These are phyloP conservation scores for Plectosphaerella cucumerina DNA, from an alignment of 2,329 filamentous ascomycete genomes.

Conservation along the genomic window DNA sequence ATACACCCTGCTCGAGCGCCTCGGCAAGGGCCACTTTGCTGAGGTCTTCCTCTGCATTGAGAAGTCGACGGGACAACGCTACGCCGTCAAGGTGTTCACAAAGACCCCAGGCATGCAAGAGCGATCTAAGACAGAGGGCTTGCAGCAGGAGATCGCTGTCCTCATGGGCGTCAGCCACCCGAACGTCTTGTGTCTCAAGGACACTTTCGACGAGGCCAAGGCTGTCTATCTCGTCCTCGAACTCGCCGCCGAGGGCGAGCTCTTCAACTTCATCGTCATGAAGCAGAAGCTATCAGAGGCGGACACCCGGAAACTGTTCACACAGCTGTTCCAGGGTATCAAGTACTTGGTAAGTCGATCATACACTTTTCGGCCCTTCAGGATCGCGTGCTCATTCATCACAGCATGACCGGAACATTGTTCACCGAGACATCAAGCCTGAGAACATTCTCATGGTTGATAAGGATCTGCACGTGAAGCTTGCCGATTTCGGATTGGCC, in stretches of 20 bases:
- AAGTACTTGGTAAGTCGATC: slow-evolving; percentile 77
- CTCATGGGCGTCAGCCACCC: slow-evolving; percentile 96
- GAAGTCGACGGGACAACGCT: slow-evolving; percentile 74
- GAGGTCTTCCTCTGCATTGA: slow-evolving; percentile 90
- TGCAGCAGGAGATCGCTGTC: slow-evolving; percentile 95
- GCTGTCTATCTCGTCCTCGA: slow-evolving; percentile 91
- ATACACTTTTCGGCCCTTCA: not conserved
- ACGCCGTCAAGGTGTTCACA: slow-evolving; percentile 92
- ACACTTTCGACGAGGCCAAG: slow-evolving; percentile 88
- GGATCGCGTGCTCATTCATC: not conserved
- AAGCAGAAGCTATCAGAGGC: slow-evolving; percentile 83
- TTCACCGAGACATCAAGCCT: slow-evolving; percentile 96
- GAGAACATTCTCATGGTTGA: slow-evolving; percentile 92
- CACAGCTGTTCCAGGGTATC: slow-evolving; percentile 86
- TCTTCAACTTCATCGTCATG: slow-evolving; percentile 93
- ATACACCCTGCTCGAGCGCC: slow-evolving; percentile 77
- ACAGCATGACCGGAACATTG: slow-evolving; percentile 94
- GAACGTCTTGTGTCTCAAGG: slow-evolving; percentile 87
- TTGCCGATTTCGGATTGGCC: slow-evolving; percentile 93
- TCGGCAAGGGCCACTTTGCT: slow-evolving; percentile 94
- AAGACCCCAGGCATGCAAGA: slow-evolving; percentile 80
- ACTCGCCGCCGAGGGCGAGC: slow-evolving; percentile 84
- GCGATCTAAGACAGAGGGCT: slow-evolving; percentile 73
- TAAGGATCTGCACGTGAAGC: slow-evolving; percentile 79
- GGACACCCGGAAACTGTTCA: slow-evolving; percentile 82